phyloP scores from a whole-genome alignment of 78 protist genomes.

The Dictyostelium purpureum region DNA sequence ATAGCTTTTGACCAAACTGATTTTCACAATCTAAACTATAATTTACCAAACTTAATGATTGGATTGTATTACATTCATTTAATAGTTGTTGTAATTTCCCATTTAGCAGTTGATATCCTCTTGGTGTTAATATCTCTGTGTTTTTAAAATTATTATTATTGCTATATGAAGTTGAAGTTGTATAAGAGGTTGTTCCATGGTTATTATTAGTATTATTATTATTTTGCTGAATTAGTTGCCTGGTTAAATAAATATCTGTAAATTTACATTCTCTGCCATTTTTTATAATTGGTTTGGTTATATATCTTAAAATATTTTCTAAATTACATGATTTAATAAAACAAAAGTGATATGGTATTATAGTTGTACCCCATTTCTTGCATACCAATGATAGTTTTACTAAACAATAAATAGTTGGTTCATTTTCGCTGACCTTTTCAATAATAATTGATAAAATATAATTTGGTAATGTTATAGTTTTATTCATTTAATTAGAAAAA shows the following conservation, averaged over 20 bases:
- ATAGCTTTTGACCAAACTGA: conserved; percentile 1
- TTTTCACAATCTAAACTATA: conserved; percentile 33
- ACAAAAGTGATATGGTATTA: conserved; percentile 44
- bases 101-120: conserved; percentile 18
- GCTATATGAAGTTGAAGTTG: background rate
- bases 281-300: conserved; percentile 3
- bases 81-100: conserved; percentile 33
- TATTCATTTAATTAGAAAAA: background rate
- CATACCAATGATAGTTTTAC: conserved; percentile 50
- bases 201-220: too few relatives aligned
- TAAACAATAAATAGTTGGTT: conserved; percentile 20
- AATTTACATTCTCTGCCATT: conserved; percentile 37
- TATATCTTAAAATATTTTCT: background rate
- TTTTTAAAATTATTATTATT: background rate
- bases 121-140: background rate
- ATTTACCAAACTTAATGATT: conserved; percentile 1
- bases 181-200: background rate
- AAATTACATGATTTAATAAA: background rate
- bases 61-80: background rate
- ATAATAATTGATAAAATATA: conserved; percentile 39
- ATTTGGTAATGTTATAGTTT: conserved; percentile 9
- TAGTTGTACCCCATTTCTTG: conserved; percentile 26
- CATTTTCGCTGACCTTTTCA: conserved; percentile 23
- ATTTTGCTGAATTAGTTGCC: conserved; percentile 4
- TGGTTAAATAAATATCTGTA: conserved; percentile 6